These are phyloP conservation scores for Skeletonema costatum DNA, from an alignment of 108 stramenopile genomes.

Conservation along the genomic window DNA sequence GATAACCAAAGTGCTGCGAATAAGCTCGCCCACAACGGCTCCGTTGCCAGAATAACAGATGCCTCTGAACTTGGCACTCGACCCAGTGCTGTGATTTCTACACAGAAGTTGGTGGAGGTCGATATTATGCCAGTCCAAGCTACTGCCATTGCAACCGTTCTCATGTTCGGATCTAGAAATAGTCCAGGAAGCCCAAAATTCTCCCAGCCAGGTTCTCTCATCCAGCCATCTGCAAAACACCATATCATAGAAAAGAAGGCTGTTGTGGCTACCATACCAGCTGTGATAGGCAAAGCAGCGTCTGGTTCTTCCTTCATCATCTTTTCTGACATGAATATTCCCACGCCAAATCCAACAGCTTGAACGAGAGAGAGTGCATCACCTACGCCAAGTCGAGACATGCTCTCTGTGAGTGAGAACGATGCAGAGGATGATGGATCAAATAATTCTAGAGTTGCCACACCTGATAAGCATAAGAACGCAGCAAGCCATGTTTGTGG, in stretches of 20 bases:
- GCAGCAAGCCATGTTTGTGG: constrained; percentile 53
- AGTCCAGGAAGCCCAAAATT: constrained; percentile 29
- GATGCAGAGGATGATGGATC: constrained; percentile 14
- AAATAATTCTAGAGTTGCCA: constrained; percentile 44
- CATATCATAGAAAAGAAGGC: constrained; percentile 43
- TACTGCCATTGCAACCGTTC: constrained; percentile 35
- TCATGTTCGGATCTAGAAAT: constrained; percentile 35
- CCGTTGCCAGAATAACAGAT: constrained; percentile 51
- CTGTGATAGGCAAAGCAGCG: constrained; percentile 48
- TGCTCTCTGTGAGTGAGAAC: background rate
- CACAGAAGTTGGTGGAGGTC: constrained; percentile 37
- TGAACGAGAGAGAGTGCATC: constrained; percentile 43
- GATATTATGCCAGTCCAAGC: constrained; percentile 51
- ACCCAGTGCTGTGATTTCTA: constrained; percentile 50
- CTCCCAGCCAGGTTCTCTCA: constrained; percentile 30
- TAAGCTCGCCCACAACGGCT: constrained; percentile 55
- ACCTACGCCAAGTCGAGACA: constrained; percentile 28
- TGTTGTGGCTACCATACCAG: constrained; percentile 30
- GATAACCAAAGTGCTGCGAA: constrained; percentile 41
- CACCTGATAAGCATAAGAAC: constrained; percentile 41
- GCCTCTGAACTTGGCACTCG: constrained; percentile 43
- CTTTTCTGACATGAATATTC: constrained; percentile 49
- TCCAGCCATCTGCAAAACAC: constrained; percentile 45
- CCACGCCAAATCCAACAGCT: constrained; percentile 52
- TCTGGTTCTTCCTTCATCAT: constrained; percentile 49